phyloP scores from a whole-genome alignment of 805 yeast genomes.

The Cyberlindnera bimundalis region DNA sequence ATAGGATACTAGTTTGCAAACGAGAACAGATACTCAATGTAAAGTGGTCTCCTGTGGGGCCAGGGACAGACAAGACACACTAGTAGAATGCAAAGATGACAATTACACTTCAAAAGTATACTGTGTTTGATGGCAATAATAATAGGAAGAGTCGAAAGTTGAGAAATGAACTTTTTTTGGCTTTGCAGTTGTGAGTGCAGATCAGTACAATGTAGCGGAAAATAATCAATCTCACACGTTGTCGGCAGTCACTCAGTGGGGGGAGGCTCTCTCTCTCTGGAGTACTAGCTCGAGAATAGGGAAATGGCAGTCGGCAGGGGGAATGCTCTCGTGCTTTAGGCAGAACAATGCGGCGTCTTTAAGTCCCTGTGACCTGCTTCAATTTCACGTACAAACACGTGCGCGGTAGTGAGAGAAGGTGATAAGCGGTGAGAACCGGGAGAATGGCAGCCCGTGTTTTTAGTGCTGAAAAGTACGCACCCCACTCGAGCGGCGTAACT shows the following conservation, averaged over 20 bases:
- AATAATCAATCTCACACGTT: neutral
- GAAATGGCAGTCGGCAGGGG: no score
- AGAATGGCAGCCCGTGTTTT: neutral
- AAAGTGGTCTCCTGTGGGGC: neutral
- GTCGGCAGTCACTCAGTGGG: neutral
- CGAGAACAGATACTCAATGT: no score
- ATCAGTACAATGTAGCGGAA: neutral
- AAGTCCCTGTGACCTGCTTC: neutral
- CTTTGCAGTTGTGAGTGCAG: neutral
- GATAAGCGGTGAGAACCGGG: neutral
- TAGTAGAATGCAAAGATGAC: no score
- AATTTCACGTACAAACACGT: slow-evolving; percentile 3
- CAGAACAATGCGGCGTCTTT: slow-evolving; percentile 3
- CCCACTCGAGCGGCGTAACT: neutral
- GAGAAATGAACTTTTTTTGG: neutral
- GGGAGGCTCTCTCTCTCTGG: neutral
- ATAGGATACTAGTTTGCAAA: neutral
- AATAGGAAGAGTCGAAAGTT: no score
- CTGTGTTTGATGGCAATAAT: no score
- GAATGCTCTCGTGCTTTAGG: no score
- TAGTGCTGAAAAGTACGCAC: neutral
- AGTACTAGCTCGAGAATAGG: neutral
- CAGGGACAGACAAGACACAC: no score
- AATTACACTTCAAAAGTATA: no score
- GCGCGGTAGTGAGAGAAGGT: neutral